Evolutionary conservation across 768 basidiomycete species (phyloP).

Genomic region (Mycena leptocephala): DNA sequence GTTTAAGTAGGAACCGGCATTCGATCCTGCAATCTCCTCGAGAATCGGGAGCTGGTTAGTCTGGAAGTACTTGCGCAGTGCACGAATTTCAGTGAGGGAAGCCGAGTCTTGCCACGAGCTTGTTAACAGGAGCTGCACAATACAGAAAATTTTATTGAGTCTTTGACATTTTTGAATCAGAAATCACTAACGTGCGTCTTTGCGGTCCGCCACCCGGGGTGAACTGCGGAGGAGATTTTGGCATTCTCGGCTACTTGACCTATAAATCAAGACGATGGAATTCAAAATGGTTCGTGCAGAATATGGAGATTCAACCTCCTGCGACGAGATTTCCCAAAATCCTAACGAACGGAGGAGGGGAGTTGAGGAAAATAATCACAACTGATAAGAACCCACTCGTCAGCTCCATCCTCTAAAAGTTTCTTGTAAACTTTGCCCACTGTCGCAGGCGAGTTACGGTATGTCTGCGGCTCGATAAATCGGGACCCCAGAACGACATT

Average conservation of each 20-base stretch:
- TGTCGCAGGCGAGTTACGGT: constrained; percentile 28
- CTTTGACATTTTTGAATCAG: neutral
- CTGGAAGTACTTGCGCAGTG: constrained; percentile 38
- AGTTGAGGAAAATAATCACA: neutral
- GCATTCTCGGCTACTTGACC: constrained; percentile 53
- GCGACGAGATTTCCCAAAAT: constrained; percentile 40
- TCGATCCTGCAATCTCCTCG: constrained; percentile 42
- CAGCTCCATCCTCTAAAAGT: constrained; percentile 35
- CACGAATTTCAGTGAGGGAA: constrained; percentile 30
- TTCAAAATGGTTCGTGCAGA: neutral
- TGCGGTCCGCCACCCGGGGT: constrained; percentile 54
- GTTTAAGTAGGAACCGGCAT: constrained; percentile 52
- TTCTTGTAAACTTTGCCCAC: constrained; percentile 41
- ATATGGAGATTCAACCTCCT: constrained; percentile 33
- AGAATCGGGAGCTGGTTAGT: constrained; percentile 44
- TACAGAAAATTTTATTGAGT: no score
- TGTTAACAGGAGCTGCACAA: constrained; percentile 30
- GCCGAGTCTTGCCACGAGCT: constrained; percentile 36
- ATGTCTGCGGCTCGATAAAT: constrained; percentile 32
- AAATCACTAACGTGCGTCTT: constrained; percentile 51
- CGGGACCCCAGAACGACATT: constrained; percentile 37
- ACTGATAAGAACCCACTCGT: neutral
- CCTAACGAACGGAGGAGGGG: constrained; percentile 22
- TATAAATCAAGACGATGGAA: neutral
- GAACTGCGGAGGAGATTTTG: constrained; percentile 45